A percentile compares a stretch with the other conserved stretches of the same genome.
phyloP scores from a whole-genome alignment of 768 basidiomycete genomes.

The Boletus huronensis region DNA sequence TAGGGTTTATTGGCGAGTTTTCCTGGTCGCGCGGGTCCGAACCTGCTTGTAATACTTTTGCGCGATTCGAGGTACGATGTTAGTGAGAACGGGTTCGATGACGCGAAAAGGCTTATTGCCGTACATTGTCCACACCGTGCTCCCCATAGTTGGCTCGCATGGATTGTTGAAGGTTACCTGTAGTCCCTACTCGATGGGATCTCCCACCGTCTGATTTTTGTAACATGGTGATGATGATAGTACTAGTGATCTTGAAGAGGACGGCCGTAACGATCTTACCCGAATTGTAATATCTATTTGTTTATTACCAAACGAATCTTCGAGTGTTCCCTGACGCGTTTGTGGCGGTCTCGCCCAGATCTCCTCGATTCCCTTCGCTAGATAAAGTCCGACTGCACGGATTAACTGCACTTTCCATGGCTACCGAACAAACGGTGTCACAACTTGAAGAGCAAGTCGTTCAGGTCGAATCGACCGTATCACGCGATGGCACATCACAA shows the following conservation, averaged over 20 bases:
- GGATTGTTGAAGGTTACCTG: conserved; percentile 33
- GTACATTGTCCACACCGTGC: conserved; percentile 58
- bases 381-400: background rate
- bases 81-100: conserved; percentile 1
- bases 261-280: background rate
- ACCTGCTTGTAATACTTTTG: conserved; percentile 32
- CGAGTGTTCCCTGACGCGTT: too few relatives aligned
- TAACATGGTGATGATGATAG: conserved; percentile 5
- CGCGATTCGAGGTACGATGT: background rate
- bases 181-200: conserved; percentile 22
- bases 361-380: background rate
- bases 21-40: background rate
- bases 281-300: background rate
- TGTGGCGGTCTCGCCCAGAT: conserved; percentile 4
- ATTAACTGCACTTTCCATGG: conserved; percentile 8
- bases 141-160: conserved; percentile 52
- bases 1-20: background rate
- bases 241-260: too few relatives aligned
- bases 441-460: conserved; percentile 9
- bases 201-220: conserved; percentile 11
- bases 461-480: background rate
- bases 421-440: conserved; percentile 4
- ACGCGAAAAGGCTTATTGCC: conserved; percentile 7
- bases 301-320: too few relatives aligned
- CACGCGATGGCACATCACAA: conserved; percentile 5